Evolutionary conservation across 2,329 filamentous ascomycete species (phyloP).

Genomic region (Fusarium dimerum): DNA sequence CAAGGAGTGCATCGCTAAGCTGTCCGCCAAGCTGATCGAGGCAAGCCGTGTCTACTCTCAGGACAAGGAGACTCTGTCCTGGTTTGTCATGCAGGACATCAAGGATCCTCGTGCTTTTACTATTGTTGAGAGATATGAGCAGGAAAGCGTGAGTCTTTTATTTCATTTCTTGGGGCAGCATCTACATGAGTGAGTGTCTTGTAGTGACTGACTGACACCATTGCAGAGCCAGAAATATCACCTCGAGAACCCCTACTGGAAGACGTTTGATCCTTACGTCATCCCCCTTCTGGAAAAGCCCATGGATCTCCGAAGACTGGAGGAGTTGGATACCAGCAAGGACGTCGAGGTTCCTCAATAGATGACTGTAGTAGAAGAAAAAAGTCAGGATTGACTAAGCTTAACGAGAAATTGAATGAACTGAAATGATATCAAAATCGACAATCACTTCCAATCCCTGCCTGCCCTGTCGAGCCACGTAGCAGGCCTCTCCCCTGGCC

Average conservation of each 20-base stretch:
- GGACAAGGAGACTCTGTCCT: slow-evolving; percentile 69
- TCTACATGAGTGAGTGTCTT: background rate
- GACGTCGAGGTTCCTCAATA: slow-evolving; percentile 43
- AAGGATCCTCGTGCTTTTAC: slow-evolving; percentile 70
- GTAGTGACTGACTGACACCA: slow-evolving; percentile 3
- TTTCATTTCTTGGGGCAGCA: no score
- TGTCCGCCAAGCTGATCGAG: slow-evolving; percentile 73
- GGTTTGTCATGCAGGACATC: slow-evolving; percentile 78
- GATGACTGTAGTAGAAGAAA: background rate
- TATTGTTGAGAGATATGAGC: slow-evolving; percentile 72
- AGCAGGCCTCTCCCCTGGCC: no score
- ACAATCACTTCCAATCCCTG: no score
- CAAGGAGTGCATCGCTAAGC: slow-evolving; percentile 61
- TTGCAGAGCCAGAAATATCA: slow-evolving; percentile 60
- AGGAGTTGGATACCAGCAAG: slow-evolving; percentile 64
- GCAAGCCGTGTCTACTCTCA: slow-evolving; percentile 72
- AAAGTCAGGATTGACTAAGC: no score
- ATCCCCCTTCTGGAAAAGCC: slow-evolving; percentile 65
- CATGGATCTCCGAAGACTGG: slow-evolving; percentile 69
- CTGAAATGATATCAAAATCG: no score
- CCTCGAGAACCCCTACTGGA: slow-evolving; percentile 71
- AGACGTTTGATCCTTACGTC: slow-evolving; percentile 76
- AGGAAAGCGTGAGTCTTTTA: slow-evolving; percentile 55
- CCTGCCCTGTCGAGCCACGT: no score
- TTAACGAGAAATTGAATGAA: no score